Base-by-base conservation (phyloP, 495 filamentous ascomycete species). In the Aspergillus incahuasiensis region DNA sequence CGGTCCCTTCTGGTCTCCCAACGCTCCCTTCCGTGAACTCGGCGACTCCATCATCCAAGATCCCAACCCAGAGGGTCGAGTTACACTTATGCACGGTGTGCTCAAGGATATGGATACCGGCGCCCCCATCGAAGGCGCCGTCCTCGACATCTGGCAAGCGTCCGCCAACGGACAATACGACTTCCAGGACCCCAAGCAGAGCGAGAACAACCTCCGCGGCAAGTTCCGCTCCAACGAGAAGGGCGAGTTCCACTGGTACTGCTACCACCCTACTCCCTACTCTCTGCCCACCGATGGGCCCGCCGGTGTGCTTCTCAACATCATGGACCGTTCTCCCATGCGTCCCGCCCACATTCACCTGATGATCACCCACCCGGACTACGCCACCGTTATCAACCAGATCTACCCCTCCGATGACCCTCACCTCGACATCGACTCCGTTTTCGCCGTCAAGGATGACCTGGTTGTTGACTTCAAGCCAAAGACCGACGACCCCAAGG, bases 101-200 rank as follows among this genome's bases (percentile, higher is more conserved):
- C 80, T 92, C 61, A 75, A 68, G 54, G 88, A 92, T 72, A 80
- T 90, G 64, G 79, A 82, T 50, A 90, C 88, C 20, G 84, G 84
- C 62, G 76, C 82, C 71, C 84, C 84, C 52, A 86, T 92, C 68
- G 79, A 74, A 45, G 71, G 72, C 62, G 88, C 87, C 63, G 84
- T 87, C 52, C 82, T 92, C 65, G 89, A 94, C 69, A 86, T 91
- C 76, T 94, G 89, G 89, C 87, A 94, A 68, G 87, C 88, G 39
- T 86, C 82, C 6, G 78, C 87, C 71, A 94, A 92, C 76, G 88
- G 88, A 65, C 82, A 87, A 67, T 94, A 94, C 81, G 89, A 94
- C 70, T 90, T 91, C 84, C 89, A 94, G 74, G 89, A 92, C 71
- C 84, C 86, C 35, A 75, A 83, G 34, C 88, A 92, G 79, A 70